These are phyloP conservation scores for Carex littledalei DNA, from an alignment of 176 grass and related monocot species.

Conservation along the genomic window DNA sequence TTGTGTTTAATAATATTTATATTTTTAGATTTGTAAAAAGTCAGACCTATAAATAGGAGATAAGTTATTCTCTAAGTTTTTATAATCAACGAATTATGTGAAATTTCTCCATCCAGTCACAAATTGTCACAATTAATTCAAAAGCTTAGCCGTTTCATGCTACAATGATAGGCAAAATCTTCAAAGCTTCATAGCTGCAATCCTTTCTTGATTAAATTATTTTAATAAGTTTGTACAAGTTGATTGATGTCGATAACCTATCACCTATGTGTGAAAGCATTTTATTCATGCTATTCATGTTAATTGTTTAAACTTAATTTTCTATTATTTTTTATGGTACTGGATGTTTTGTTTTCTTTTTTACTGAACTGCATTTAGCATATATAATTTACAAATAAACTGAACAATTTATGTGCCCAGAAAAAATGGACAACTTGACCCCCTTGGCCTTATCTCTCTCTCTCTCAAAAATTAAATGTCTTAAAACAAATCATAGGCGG, in stretches of 20 bases:
- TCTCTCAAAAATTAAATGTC: background rate
- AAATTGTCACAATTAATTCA: no score
- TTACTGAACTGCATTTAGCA: background rate
- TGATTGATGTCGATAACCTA: background rate
- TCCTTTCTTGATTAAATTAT: no score
- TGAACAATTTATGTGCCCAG: background rate
- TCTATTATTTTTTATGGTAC: background rate
- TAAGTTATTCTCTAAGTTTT: no score
- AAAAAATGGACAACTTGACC: background rate
- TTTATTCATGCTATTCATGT: background rate
- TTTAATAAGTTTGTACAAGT: background rate
- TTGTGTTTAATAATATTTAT: no score
- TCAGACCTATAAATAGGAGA: no score
- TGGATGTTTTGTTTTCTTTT: no score
- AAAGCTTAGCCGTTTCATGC: no score
- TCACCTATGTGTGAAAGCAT: background rate
- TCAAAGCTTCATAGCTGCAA: no score
- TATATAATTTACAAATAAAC: background rate
- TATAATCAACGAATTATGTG: no score
- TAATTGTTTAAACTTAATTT: background rate
- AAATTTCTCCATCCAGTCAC: no score
- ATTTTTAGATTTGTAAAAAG: no score
- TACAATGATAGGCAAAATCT: no score
- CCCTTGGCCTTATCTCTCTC: background rate
- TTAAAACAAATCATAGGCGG: background rate